These are phyloP conservation scores for Acacia confusa DNA, from an alignment of 306 rosid species.

Conservation along the genomic window DNA sequence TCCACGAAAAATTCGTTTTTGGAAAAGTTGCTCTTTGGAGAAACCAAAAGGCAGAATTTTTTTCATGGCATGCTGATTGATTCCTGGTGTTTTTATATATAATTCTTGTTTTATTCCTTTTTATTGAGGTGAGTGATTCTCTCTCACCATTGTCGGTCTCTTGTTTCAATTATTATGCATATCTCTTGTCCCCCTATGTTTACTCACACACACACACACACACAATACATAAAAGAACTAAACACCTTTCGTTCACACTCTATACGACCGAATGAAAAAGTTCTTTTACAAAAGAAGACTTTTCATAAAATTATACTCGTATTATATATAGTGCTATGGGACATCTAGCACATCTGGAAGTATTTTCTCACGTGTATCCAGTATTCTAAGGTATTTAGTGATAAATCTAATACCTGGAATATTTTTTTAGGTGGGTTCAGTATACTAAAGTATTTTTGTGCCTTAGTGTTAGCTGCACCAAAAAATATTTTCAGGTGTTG, in stretches of 20 bases:
- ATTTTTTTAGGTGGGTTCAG: no score
- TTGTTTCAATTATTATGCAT: background rate
- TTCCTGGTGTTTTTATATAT: background rate
- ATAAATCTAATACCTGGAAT: no score
- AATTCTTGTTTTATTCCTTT: conserved; percentile 11
- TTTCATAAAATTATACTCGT: no score
- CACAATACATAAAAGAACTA: background rate
- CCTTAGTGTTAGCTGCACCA: no score
- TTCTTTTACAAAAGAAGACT: conserved; percentile 21
- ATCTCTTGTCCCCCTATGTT: conserved; percentile 15
- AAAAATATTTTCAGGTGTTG: no score
- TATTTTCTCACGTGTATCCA: background rate
- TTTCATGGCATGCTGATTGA: conserved; percentile 26
- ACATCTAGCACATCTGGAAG: no score
- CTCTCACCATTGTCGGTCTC: background rate
- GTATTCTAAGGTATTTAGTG: no score
- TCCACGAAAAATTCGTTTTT: background rate
- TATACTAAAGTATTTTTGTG: no score
- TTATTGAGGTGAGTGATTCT: background rate
- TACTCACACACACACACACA: background rate
- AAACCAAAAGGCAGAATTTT: conserved; percentile 28
- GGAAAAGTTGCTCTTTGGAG: background rate
- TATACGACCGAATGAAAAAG: conserved; percentile 14
- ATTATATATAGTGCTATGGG: no score
- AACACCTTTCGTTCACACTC: background rate